Evolutionary conservation across 345 rosid species (phyloP).

Genomic region (Ricinus communis): DNA sequence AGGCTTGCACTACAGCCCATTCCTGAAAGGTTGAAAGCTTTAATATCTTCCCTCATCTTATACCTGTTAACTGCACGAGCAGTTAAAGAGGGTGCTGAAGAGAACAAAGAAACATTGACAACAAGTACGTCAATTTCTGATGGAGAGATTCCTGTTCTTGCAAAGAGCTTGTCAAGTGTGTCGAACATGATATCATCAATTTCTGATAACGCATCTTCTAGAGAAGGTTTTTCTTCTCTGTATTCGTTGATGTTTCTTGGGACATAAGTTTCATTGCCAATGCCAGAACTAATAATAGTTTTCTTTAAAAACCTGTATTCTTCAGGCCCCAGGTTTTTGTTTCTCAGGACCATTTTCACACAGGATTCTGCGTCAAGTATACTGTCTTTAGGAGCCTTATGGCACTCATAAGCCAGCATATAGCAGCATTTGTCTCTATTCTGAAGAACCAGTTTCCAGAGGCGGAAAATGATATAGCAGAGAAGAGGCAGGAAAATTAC

Average conservation of each 20-base stretch:
- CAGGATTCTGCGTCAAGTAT: conserved; percentile 52
- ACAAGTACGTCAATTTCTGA: conserved; percentile 59
- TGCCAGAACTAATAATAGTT: conserved; percentile 62
- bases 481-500: conserved; percentile 27
- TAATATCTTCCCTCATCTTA: conserved; percentile 66
- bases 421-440: conserved; percentile 48
- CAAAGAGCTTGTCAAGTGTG: conserved; percentile 58
- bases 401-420: conserved; percentile 71
- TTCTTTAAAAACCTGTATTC: conserved; percentile 62
- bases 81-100: conserved; percentile 66
- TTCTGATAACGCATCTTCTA: conserved; percentile 46
- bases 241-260: conserved; percentile 55
- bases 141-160: conserved; percentile 47
- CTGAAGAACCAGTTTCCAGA: conserved; percentile 29
- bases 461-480: conserved; percentile 27
- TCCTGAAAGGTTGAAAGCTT: conserved; percentile 65
- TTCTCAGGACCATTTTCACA: conserved; percentile 44
- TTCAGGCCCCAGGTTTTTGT: conserved; percentile 57
- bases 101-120: conserved; percentile 60
- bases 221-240: conserved; percentile 45
- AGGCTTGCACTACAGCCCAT: conserved; percentile 67
- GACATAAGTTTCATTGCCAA: conserved; percentile 70
- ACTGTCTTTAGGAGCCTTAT: conserved; percentile 44
- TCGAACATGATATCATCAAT: conserved; percentile 54
- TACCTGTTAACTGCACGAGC: conserved; percentile 58